phyloP scores from a whole-genome alignment of 345 rosid genomes.

The Camelina laxa region DNA sequence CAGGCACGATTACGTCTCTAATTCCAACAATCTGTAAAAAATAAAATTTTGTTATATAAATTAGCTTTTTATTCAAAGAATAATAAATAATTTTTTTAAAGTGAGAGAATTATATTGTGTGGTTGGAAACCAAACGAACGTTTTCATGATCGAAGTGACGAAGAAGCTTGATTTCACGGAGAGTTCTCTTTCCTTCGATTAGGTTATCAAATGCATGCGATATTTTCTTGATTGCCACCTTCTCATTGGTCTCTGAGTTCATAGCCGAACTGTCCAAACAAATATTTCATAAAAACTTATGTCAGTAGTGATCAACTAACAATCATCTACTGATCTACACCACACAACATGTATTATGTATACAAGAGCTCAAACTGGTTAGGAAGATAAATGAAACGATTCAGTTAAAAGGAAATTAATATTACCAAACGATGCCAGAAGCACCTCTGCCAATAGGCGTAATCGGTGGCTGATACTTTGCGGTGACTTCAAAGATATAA shows the following conservation, averaged over 20 bases:
- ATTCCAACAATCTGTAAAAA: conserved; percentile 71
- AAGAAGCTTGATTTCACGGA: conserved; percentile 96
- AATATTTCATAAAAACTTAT: not conserved
- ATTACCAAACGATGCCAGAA: conserved; percentile 84
- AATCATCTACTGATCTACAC: not conserved
- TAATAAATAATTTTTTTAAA: not conserved
- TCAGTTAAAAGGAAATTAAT: not conserved
- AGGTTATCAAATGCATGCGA: conserved; percentile 77
- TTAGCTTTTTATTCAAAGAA: not conserved
- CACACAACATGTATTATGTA: no score
- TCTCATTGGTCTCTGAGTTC: conserved; percentile 80
- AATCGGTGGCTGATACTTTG: conserved; percentile 84
- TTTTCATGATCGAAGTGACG: conserved; percentile 97
- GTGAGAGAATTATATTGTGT: not conserved
- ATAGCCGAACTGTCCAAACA: conserved; percentile 55
- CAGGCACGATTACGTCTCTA: conserved; percentile 87
- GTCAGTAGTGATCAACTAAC: not conserved
- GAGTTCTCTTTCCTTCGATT: conserved; percentile 89
- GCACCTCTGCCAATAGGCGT: conserved; percentile 85
- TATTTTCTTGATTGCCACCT: conserved; percentile 89
- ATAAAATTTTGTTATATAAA: conserved; percentile 18
- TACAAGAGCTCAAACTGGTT: not conserved
- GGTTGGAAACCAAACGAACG: conserved; percentile 56
- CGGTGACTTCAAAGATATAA: conserved; percentile 76
- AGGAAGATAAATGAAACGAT: not conserved